Percentiles rank a stretch among this genome's conserved stretches.
phyloP scores from a whole-genome alignment of 2,329 filamentous ascomycete genomes.

The Microascus cirrosus region DNA sequence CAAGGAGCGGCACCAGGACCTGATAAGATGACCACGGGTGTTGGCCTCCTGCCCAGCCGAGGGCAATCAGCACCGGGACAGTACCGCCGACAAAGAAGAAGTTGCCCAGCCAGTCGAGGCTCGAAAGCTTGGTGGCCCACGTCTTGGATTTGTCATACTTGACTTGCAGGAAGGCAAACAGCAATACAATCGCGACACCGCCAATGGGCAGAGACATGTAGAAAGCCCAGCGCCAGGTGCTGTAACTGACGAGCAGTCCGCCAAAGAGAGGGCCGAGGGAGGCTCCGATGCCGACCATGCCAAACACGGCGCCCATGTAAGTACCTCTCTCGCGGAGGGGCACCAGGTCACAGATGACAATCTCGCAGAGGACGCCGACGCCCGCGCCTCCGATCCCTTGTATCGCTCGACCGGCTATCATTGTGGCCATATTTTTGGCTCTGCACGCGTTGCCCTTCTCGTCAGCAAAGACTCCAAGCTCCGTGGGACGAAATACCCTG shows the following conservation, averaged over 20 bases:
- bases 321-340: conserved; percentile 23
- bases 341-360: conserved; percentile 12
- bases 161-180: conserved; percentile 12
- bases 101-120: conserved; percentile 24
- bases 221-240: conserved; percentile 24
- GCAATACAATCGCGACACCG: conserved; percentile 15
- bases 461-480: no score
- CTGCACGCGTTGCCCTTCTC: no score
- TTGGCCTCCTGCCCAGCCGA: conserved; percentile 29
- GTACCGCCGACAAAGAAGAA: conserved; percentile 25
- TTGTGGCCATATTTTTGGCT: no score
- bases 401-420: conserved; percentile 13
- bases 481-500: no score
- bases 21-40: conserved; percentile 27
- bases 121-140: conserved; percentile 21
- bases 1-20: conserved; percentile 28
- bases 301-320: conserved; percentile 20
- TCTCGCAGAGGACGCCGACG: conserved; percentile 19
- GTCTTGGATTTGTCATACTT: conserved; percentile 23
- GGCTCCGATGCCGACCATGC: conserved; percentile 27
- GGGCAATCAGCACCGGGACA: conserved; percentile 26
- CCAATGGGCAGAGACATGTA: conserved; percentile 23
- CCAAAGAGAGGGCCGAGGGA: conserved; percentile 15
- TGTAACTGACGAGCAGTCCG: conserved; percentile 13
- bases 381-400: conserved; percentile 34